Percentiles rank a stretch among this genome's conserved stretches.
Evolutionary conservation across 768 basidiomycete genomes (phyloP).

Genomic region (Amanita jacksonii): DNA sequence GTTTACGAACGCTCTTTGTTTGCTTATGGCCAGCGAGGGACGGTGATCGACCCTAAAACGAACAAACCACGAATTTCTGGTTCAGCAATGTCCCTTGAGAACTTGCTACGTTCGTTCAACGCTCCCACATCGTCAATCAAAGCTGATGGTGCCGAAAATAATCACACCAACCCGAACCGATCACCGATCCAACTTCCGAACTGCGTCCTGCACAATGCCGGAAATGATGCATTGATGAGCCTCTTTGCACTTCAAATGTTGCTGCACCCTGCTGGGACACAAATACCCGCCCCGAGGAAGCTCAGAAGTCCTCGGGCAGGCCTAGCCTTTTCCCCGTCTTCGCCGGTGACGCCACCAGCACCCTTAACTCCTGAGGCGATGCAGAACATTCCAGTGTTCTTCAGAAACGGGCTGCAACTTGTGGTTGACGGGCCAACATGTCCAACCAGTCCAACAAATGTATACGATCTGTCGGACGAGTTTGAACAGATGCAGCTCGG

Average conservation of each 20-base stretch:
- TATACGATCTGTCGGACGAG: conserved; percentile 30
- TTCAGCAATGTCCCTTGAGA: conserved; percentile 51
- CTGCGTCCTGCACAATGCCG: conserved; percentile 59
- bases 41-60: conserved; percentile 53
- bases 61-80: conserved; percentile 41
- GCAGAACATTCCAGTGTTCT: background rate
- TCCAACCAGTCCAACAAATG: conserved; percentile 7
- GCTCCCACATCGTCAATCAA: conserved; percentile 25
- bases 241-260: conserved; percentile 64
- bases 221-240: conserved; percentile 68
- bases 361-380: conserved; percentile 1
- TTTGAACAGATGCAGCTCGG: conserved; percentile 29
- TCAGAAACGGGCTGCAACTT: conserved; percentile 6
- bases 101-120: conserved; percentile 51
- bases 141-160: conserved; percentile 11
- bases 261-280: conserved; percentile 42
- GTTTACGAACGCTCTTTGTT: conserved; percentile 57
- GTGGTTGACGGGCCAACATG: conserved; percentile 1
- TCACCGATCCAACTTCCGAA: conserved; percentile 21
- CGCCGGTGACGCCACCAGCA: conserved; percentile 1
- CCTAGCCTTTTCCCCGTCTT: background rate
- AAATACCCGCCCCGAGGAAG: conserved; percentile 25
- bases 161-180: conserved; percentile 11
- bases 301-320: conserved; percentile 10
- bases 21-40: conserved; percentile 41